Evolutionary conservation across 2,329 filamentous ascomycete genomes (phyloP).

Genomic region (Colletotrichum acutatum): DNA sequence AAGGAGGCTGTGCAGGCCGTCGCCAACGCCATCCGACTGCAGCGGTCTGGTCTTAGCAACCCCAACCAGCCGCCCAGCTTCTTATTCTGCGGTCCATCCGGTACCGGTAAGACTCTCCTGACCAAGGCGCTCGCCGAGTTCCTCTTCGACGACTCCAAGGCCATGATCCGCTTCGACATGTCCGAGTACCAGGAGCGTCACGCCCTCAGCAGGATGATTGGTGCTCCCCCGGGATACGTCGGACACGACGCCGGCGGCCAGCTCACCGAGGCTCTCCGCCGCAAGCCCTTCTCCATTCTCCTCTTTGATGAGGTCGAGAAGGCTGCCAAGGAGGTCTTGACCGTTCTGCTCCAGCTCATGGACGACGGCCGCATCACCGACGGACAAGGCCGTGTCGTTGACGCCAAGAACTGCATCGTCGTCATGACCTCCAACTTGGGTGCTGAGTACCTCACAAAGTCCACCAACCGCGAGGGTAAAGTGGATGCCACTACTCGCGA

Average conservation of each 20-base stretch:
- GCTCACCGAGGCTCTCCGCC: conserved; percentile 91
- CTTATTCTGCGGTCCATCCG: conserved; percentile 97
- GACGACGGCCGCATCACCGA: conserved; percentile 99
- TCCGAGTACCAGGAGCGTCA: conserved; percentile 99
- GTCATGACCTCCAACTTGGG: conserved; percentile 99
- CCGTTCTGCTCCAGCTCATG: conserved; percentile 98
- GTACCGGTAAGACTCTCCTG: conserved; percentile 96
- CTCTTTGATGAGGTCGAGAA: conserved; percentile 99
- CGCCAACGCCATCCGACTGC: conserved; percentile 94
- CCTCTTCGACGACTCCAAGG: conserved; percentile 94
- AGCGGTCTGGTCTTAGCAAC: conserved; percentile 93
- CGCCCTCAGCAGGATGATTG: conserved; percentile 95
- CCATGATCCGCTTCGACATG: conserved; percentile 99
- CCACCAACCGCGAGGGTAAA: conserved; percentile 80
- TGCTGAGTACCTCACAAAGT: conserved; percentile 89
- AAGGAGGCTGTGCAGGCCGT: conserved; percentile 93
- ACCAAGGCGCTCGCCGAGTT: conserved; percentile 98
- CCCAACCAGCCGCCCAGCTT: conserved; percentile 98
- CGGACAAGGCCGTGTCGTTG: conserved; percentile 93
- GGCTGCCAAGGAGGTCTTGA: conserved; percentile 96
- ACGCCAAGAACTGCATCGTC: conserved; percentile 98
- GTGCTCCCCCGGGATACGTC: conserved; percentile 95
- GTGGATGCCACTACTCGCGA: conserved; percentile 89
- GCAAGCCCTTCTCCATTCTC: conserved; percentile 96
- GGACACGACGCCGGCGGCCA: conserved; percentile 97